These are phyloP conservation scores for Gaeumannomyces sp. DNA, from an alignment of 2,329 filamentous ascomycete species.

Conservation along the genomic window DNA sequence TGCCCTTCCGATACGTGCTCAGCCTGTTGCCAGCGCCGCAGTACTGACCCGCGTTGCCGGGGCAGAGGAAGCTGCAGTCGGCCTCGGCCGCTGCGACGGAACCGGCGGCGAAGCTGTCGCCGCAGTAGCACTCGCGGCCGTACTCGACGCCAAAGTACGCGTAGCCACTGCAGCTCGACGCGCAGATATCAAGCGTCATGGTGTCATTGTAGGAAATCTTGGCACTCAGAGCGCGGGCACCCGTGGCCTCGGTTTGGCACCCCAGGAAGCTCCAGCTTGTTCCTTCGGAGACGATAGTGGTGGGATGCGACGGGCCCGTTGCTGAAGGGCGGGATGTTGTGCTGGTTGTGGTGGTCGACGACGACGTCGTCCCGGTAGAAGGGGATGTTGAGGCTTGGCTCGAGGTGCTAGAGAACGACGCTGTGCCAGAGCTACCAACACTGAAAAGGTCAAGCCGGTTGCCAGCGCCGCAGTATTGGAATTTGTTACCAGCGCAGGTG, in stretches of 20 bases:
- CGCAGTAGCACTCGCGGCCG: constrained; percentile 47
- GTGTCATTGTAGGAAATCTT: constrained; percentile 31
- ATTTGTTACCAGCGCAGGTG: constrained; percentile 28
- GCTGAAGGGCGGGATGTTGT: constrained; percentile 4
- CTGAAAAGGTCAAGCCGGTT: constrained; percentile 31
- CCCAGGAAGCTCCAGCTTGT: constrained; percentile 33
- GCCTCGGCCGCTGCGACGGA: constrained; percentile 21
- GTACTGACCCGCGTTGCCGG: constrained; percentile 28
- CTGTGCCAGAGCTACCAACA: neutral
- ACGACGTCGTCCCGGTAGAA: neutral
- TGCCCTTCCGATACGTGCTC: constrained; percentile 13
- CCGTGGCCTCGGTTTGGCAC: constrained; percentile 50
- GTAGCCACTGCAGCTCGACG: constrained; percentile 39
- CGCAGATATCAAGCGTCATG: constrained; percentile 44
- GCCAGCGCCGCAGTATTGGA: constrained; percentile 32
- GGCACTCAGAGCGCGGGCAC: constrained; percentile 50
- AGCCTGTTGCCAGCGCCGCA: constrained; percentile 35
- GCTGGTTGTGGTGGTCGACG: neutral
- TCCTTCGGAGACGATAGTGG: constrained; percentile 29
- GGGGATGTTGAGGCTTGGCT: constrained; percentile 8
- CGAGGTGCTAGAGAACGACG: constrained; percentile 19
- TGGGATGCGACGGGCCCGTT: constrained; percentile 34
- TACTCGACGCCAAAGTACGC: constrained; percentile 45
- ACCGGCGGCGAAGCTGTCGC: constrained; percentile 16
- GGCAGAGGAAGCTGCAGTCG: constrained; percentile 37